Base-by-base conservation (phyloP, 1,139 yeast genomes). In the Pichia terricola region DNA sequence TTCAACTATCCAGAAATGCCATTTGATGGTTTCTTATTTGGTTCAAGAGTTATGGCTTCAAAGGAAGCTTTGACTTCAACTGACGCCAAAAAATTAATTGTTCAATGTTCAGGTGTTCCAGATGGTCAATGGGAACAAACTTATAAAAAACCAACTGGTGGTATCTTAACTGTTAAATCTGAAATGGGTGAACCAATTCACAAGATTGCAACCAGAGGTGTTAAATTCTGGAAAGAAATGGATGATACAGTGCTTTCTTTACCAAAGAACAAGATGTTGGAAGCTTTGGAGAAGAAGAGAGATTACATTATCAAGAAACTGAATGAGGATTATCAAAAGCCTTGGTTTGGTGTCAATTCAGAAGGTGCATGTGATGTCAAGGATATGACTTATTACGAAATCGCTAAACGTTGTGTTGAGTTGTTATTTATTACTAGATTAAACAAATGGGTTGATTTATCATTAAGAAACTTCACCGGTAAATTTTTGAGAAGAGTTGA, bases 171-270 rank as follows among this genome's bases (percentile, higher is more conserved):
- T 46, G 98, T 91, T 50, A 77, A 85, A 63, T 89, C 97, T 32
- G 99, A 91, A 73, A 91, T 91, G 97, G 98, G 99, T 64, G 98
- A 91, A 71, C 98, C 98, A 61, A 91, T 91, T 62, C 99, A 91
- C 70, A 91, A 91, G 72, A 77, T 91, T 59, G 98, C 98, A 36
- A 91, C 99, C 47, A 84, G 98, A 66, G 97, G 96, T 73, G 97
- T 91, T 51, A 65, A 86, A 67, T 79, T 91, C 63, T 91, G 99
- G 99, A 83, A 83, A 64, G 97, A 91, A 68, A 73, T 91, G 69
- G 99, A 91, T 66, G 94, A 87, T 56, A 86, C 95, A 41, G 79
- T 91, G 56, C 91, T 91, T 75, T 75, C 77, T 59, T 74, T 88
- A 64, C 96, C 98, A 62, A 88, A 89, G 73, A 78, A 79, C 66